Evolutionary conservation across 73 alveolate genomes (phyloP).

Genomic region (Paramecium octaurelia): DNA sequence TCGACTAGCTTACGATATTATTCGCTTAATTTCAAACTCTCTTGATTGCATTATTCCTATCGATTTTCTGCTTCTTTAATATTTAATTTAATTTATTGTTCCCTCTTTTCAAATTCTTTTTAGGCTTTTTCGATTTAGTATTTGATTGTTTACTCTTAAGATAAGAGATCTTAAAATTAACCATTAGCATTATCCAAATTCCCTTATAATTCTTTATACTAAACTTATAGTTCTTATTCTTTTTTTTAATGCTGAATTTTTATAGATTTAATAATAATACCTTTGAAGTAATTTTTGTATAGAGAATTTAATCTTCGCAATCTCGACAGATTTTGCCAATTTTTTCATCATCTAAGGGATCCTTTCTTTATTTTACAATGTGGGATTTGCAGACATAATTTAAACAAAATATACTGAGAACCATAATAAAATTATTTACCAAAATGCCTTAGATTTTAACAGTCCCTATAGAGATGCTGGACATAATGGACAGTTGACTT

Average conservation of each 20-base stretch:
- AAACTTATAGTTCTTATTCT: not conserved
- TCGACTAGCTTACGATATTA: not conserved
- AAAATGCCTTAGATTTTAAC: not conserved
- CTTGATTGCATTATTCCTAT: not conserved
- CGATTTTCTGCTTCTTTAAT: not conserved
- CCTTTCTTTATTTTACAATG: not conserved
- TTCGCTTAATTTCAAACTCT: not conserved
- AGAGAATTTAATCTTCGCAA: not conserved
- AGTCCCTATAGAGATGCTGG: not conserved
- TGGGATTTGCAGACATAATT: constrained; percentile 15
- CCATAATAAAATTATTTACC: not conserved
- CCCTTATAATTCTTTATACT: not conserved
- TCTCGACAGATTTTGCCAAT: not conserved
- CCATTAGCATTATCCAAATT: not conserved
- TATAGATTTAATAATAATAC: not conserved
- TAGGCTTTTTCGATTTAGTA: not conserved
- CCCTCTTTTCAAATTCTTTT: not conserved
- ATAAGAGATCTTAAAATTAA: not conserved
- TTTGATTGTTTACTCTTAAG: not conserved
- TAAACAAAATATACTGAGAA: not conserved
- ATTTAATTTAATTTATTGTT: not conserved
- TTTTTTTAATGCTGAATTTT: not conserved
- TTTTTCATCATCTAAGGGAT: not conserved
- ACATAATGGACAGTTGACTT: not conserved
- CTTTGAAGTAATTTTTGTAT: not conserved